Conservation (phyloP, 805 yeast species). For the Lachancea dasiensis region DNA sequence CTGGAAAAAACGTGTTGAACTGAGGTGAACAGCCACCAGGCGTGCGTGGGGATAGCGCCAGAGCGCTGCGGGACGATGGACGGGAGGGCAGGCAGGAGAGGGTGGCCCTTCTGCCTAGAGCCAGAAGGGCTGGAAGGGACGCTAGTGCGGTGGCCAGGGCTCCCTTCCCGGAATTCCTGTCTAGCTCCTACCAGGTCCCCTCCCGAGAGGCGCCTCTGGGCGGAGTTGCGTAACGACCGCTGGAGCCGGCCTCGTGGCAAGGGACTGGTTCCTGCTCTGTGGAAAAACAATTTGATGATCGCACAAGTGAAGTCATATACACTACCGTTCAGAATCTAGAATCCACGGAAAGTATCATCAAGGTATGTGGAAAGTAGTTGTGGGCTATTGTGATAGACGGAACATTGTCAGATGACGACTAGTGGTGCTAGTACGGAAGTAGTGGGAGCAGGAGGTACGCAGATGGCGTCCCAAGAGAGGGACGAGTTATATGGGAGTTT, state of each 20-base stretch:
- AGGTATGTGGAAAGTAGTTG: constrained; percentile 12
- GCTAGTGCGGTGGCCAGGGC: background rate
- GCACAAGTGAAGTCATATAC: constrained; percentile 4
- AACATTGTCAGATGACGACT: background rate
- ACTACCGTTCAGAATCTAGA: constrained; percentile 5
- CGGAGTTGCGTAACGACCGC: no score
- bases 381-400: background rate
- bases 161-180: background rate
- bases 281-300: constrained; percentile 9
- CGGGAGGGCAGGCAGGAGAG: background rate
- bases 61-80: background rate
- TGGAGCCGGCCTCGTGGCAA: background rate
- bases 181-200: background rate
- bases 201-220: no score
- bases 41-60: no score
- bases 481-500: no score
- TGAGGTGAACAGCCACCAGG: no score
- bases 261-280: background rate
- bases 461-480: no score
- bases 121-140: background rate
- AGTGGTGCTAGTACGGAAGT: no score
- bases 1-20: no score
- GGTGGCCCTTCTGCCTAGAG: background rate
- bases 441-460: no score
- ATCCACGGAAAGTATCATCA: constrained; percentile 12